These are phyloP conservation scores for Trametes sanguinea DNA, from an alignment of 768 basidiomycete genomes.

Conservation along the genomic window DNA sequence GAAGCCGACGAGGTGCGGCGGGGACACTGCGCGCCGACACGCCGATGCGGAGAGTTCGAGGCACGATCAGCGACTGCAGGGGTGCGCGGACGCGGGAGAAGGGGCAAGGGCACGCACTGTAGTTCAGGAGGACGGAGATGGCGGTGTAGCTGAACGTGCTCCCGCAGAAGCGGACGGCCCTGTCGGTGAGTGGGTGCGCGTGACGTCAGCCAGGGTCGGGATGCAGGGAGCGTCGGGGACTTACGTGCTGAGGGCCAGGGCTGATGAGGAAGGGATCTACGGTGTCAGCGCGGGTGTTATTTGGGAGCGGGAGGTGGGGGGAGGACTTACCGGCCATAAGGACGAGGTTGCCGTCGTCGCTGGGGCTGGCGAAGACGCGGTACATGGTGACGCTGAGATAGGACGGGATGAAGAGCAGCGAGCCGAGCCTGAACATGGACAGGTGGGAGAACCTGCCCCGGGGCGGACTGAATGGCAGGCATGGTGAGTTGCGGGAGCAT, in stretches of 20 bases:
- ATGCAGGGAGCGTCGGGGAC: slow-evolving; percentile 30
- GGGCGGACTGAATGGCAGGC: slow-evolving; percentile 57
- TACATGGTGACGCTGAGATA: slow-evolving; percentile 81
- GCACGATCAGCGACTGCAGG: neutral
- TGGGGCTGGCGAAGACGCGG: slow-evolving; percentile 68
- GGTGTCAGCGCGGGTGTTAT: neutral
- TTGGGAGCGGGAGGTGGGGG: too few species aligned
- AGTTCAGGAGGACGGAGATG: slow-evolving; percentile 84
- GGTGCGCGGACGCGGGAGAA: neutral
- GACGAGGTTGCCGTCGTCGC: slow-evolving; percentile 70
- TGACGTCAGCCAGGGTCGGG: slow-evolving; percentile 77
- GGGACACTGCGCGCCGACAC: slow-evolving; percentile 65
- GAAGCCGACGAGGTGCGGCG: slow-evolving; percentile 83
- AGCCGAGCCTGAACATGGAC: slow-evolving; percentile 89
- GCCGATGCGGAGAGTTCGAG: neutral
- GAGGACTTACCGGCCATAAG: slow-evolving; percentile 73
- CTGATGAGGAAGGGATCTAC: slow-evolving; percentile 38
- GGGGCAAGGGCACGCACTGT: slow-evolving; percentile 52
- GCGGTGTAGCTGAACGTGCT: slow-evolving; percentile 90
- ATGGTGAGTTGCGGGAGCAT: too few species aligned
- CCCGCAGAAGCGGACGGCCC: slow-evolving; percentile 86
- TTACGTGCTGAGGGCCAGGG: slow-evolving; percentile 79
- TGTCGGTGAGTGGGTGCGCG: slow-evolving; percentile 32
- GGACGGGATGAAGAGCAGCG: slow-evolving; percentile 83
- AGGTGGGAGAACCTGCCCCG: slow-evolving; percentile 81